These are phyloP conservation scores for Ustilago bromivora DNA, from an alignment of 1,284 basidiomycete species.

Conservation along the genomic window DNA sequence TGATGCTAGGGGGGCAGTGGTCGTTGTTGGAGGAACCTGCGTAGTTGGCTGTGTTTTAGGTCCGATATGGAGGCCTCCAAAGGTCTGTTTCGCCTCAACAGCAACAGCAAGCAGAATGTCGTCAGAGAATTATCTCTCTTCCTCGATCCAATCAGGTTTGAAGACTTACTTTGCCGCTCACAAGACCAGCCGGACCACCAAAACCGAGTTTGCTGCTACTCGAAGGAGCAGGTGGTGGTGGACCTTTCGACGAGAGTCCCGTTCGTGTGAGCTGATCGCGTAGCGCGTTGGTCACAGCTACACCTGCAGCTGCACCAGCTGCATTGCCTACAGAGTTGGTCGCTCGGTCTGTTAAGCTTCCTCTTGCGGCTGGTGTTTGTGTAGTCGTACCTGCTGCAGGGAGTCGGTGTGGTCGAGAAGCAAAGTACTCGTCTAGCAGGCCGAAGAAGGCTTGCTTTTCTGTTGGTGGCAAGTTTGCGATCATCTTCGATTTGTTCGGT, in stretches of 20 bases:
- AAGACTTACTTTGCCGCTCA: slow-evolving; percentile 15
- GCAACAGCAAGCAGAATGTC: neutral
- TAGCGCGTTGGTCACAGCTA: slow-evolving; percentile 20
- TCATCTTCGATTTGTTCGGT: slow-evolving; percentile 25
- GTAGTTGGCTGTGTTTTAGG: slow-evolving; percentile 8
- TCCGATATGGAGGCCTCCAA: slow-evolving; percentile 21
- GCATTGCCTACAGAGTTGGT: slow-evolving; percentile 30
- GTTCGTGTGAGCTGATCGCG: slow-evolving; percentile 34
- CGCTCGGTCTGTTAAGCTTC: slow-evolving; percentile 25
- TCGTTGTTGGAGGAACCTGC: neutral
- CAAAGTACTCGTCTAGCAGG: slow-evolving; percentile 64
- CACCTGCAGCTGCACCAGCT: slow-evolving; percentile 32
- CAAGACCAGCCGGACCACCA: slow-evolving; percentile 11
- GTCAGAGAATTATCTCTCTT: neutral
- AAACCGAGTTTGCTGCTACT: slow-evolving; percentile 24
- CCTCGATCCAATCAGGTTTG: no score
- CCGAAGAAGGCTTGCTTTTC: slow-evolving; percentile 61
- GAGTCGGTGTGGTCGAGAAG: slow-evolving; percentile 50
- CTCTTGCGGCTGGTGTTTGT: slow-evolving; percentile 2
- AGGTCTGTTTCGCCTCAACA: neutral
- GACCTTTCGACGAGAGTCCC: slow-evolving; percentile 17
- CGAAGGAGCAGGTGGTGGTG: slow-evolving; percentile 22
- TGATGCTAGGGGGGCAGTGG: neutral
- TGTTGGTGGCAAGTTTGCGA: slow-evolving; percentile 30
- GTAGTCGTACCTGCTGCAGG: neutral